Evolutionary conservation across 305 asterid species (phyloP).

Genomic region (Solanum hybrid): DNA sequence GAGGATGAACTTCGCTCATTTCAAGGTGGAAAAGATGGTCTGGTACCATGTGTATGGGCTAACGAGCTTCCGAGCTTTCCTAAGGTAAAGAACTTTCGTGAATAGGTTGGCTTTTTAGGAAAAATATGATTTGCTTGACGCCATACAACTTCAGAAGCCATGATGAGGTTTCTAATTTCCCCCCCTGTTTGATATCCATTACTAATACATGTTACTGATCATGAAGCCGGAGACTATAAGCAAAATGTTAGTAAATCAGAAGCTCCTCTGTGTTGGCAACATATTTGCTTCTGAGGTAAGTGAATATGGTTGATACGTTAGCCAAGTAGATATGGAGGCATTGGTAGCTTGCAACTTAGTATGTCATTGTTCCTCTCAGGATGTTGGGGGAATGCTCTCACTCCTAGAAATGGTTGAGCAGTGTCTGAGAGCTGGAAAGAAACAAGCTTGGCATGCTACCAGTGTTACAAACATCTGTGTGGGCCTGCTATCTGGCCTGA

Average conservation of each 20-base stretch:
- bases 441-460: constrained; percentile 73
- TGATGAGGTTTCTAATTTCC: neutral
- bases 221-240: constrained; percentile 89
- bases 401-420: constrained; percentile 74
- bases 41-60: constrained; percentile 93
- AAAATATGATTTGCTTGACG: neutral
- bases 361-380: constrained; percentile 54
- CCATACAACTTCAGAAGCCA: neutral
- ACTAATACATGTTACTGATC: constrained; percentile 20
- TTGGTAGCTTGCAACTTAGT: constrained; percentile 23
- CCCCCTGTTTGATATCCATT: neutral
- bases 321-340: constrained; percentile 12
- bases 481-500: constrained; percentile 91
- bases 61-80: constrained; percentile 91
- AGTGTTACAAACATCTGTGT: constrained; percentile 90
- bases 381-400: constrained; percentile 81
- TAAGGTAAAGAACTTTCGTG: constrained; percentile 49
- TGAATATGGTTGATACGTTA: constrained; percentile 15
- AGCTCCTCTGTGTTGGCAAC: constrained; percentile 93
- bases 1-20: constrained; percentile 97
- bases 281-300: constrained; percentile 95
- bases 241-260: constrained; percentile 95
- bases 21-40: constrained; percentile 96
- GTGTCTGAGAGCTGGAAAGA: constrained; percentile 86
- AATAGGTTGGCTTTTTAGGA: neutral